These are phyloP conservation scores for Magnaporthiopsis incrustans DNA, from an alignment of 2,329 filamentous ascomycete species.

Conservation along the genomic window DNA sequence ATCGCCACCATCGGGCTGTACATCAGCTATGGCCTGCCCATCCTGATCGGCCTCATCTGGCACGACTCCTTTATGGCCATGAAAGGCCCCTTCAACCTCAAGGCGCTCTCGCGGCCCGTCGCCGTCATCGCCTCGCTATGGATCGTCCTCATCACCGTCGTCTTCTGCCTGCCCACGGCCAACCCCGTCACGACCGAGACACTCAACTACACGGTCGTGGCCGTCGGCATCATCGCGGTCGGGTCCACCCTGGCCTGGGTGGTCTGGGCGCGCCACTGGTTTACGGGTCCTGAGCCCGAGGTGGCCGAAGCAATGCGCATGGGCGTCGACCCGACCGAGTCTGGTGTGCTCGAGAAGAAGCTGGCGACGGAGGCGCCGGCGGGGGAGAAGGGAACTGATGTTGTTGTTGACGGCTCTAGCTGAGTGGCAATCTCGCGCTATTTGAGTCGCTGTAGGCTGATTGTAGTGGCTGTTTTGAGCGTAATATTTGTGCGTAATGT, in stretches of 20 bases:
- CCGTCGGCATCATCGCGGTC: slow-evolving; percentile 47
- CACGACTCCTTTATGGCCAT: slow-evolving; percentile 36
- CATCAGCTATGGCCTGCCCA: slow-evolving; percentile 49
- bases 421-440: not conserved
- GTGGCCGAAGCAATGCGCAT: slow-evolving; percentile 39
- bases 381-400: not conserved
- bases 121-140: slow-evolving; percentile 39
- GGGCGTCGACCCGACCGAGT: slow-evolving; percentile 39
- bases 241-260: slow-evolving; percentile 41
- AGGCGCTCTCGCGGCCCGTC: slow-evolving; percentile 34
- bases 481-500: not conserved
- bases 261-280: slow-evolving; percentile 45
- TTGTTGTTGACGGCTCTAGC: not conserved
- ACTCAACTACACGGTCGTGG: slow-evolving; percentile 51
- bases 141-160: slow-evolving; percentile 47
- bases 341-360: slow-evolving; percentile 31
- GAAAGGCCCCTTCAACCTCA: slow-evolving; percentile 49
- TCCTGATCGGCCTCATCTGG: slow-evolving; percentile 45
- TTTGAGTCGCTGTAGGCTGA: not conserved
- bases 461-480: not conserved
- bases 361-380: not conserved
- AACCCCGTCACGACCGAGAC: slow-evolving; percentile 50
- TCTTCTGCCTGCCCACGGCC: slow-evolving; percentile 47
- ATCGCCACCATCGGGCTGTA: slow-evolving; percentile 53
- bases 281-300: slow-evolving; percentile 46